Conservation (phyloP, 345 rosid species). For the Salix caprea region DNA sequence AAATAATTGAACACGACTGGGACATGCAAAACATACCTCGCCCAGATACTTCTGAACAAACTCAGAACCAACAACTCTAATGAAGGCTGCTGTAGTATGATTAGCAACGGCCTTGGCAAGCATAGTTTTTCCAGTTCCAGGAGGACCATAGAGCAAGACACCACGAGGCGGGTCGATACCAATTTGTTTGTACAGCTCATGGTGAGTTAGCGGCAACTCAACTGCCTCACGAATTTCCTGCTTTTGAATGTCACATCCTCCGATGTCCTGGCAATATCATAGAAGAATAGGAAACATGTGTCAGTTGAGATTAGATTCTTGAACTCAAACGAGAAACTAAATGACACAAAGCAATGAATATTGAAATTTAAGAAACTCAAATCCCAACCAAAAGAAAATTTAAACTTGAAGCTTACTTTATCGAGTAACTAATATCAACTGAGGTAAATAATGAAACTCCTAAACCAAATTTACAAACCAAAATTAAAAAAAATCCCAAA, state of each 20-base stretch:
- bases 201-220: constrained; percentile 92
- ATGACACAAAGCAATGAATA: neutral
- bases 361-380: neutral
- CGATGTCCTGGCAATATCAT: constrained; percentile 61
- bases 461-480: neutral
- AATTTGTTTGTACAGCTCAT: constrained; percentile 89
- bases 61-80: constrained; percentile 97
- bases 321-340: neutral
- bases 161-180: constrained; percentile 99
- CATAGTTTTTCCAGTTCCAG: constrained; percentile 99
- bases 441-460: neutral
- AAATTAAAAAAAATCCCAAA: neutral
- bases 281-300: neutral
- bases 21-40: constrained; percentile 51
- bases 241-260: constrained; percentile 98
- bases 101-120: constrained; percentile 98
- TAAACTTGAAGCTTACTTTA: neutral
- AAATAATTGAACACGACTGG: neutral
- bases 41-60: constrained; percentile 98
- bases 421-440: neutral
- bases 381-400: neutral
- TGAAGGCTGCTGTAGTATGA: constrained; percentile 94
- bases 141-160: constrained; percentile 93
- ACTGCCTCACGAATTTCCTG: constrained; percentile 99
- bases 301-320: neutral